A percentile compares a stretch with the other conserved stretches of the same genome.
Conservation (phyloP, 2,329 filamentous ascomycete genomes). For the Xylaria sp. region DNA sequence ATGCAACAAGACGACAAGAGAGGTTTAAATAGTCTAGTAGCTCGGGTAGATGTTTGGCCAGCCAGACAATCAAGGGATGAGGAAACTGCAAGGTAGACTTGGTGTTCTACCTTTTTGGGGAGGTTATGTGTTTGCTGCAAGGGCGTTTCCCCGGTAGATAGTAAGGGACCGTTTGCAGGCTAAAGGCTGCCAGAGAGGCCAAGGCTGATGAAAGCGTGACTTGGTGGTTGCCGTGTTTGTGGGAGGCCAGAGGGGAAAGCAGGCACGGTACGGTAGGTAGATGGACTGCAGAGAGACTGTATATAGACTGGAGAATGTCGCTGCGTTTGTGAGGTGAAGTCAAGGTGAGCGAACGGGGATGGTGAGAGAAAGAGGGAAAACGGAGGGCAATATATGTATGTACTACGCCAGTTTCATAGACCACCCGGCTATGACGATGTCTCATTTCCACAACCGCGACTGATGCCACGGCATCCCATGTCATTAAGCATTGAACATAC, state of each 20-base stretch:
- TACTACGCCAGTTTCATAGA: constrained; percentile 29
- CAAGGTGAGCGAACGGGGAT: constrained; percentile 21
- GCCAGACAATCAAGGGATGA: constrained; percentile 17
- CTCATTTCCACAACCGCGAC: constrained; percentile 21
- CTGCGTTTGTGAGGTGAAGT: constrained; percentile 18
- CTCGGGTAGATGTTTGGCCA: constrained; percentile 7
- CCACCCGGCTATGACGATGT: constrained; percentile 24
- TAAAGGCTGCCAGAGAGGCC: constrained; percentile 27
- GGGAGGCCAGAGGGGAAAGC: background rate
- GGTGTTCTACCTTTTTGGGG: constrained; percentile 23
- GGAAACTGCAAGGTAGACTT: constrained; percentile 13
- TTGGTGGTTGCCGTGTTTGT: constrained; percentile 14
- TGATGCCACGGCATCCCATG: constrained; percentile 27
- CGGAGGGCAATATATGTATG: constrained; percentile 22
- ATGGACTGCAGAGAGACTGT: background rate
- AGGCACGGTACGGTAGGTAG: constrained; percentile 1
- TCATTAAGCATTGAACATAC: constrained; percentile 32
- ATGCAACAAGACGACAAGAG: constrained; percentile 33
- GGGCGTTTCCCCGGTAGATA: constrained; percentile 35
- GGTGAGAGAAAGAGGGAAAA: constrained; percentile 11
- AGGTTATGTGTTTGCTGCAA: constrained; percentile 34
- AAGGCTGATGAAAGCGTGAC: constrained; percentile 1
- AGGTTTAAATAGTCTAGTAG: constrained; percentile 39
- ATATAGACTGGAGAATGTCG: constrained; percentile 1
- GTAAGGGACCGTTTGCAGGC: constrained; percentile 40